These are phyloP conservation scores for Colletotrichum lentis DNA, from an alignment of 2,329 filamentous ascomycete species.

Conservation along the genomic window DNA sequence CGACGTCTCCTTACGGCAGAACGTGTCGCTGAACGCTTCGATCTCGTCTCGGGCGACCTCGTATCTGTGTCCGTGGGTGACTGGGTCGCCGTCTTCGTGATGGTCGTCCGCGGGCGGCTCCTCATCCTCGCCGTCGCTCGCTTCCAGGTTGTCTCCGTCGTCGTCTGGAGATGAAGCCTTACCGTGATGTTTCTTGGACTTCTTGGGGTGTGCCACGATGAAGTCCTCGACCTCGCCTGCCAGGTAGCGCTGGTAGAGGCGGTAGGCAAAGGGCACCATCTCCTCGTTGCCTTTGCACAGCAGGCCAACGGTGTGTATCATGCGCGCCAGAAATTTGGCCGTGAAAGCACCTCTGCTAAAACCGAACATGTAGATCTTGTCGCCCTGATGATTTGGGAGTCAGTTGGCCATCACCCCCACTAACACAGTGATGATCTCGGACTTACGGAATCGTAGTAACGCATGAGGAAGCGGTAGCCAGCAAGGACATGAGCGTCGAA, in stretches of 20 bases:
- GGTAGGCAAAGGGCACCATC: slow-evolving; percentile 61
- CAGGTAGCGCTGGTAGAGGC: slow-evolving; percentile 54
- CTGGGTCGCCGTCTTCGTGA: slow-evolving; percentile 37
- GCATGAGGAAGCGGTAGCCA: slow-evolving; percentile 64
- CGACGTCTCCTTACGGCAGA: slow-evolving; percentile 52
- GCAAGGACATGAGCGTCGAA: slow-evolving; percentile 62
- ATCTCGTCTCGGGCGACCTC: slow-evolving; percentile 48
- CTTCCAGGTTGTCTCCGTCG: not conserved
- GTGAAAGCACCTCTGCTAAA: slow-evolving; percentile 63
- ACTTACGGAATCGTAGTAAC: slow-evolving; percentile 56
- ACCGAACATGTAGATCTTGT: slow-evolving; percentile 63
- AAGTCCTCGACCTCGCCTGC: slow-evolving; percentile 50
- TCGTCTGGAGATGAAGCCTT: slow-evolving; percentile 32
- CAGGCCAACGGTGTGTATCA: slow-evolving; percentile 59
- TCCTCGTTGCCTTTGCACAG: slow-evolving; percentile 62
- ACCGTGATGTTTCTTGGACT: slow-evolving; percentile 8
- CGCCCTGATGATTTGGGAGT: slow-evolving; percentile 45
- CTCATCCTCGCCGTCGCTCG: slow-evolving; percentile 44
- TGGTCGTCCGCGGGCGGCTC: slow-evolving; percentile 39
- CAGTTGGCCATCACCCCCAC: not conserved
- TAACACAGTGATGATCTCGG: not conserved
- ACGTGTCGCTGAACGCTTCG: slow-evolving; percentile 57
- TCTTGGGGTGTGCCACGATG: slow-evolving; percentile 39
- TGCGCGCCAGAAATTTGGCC: slow-evolving; percentile 61
- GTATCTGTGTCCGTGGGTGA: slow-evolving; percentile 41